phyloP scores from a whole-genome alignment of 139 green algal species.

The Chlorella sp. region DNA sequence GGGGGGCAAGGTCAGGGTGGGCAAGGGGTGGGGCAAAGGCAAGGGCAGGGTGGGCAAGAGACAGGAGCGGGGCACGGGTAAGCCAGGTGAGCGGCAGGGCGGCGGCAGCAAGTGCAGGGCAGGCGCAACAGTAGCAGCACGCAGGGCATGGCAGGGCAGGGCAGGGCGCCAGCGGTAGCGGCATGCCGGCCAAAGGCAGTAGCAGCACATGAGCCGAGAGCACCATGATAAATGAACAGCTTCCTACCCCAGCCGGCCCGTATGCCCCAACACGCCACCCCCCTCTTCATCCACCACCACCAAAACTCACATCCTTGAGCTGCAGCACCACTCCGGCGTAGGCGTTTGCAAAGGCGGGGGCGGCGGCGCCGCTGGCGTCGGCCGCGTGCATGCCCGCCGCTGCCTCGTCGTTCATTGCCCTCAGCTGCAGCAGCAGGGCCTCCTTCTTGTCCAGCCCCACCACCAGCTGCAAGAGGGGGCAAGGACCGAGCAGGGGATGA shows the following conservation, averaged over 20 bases:
- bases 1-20: neutral
- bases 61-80: neutral
- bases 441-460: conserved; percentile 72
- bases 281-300: too few species aligned
- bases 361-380: neutral
- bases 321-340: conserved; percentile 68
- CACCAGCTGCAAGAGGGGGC: conserved; percentile 35
- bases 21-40: neutral
- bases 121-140: neutral
- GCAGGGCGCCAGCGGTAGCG: too few species aligned
- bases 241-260: neutral
- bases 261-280: neutral
- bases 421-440: conserved; percentile 65
- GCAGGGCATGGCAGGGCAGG: neutral
- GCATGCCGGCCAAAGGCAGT: too few species aligned
- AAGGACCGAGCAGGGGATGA: too few species aligned
- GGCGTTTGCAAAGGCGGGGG: conserved; percentile 50
- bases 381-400: conserved; percentile 56
- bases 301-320: conserved; percentile 31
- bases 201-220: neutral
- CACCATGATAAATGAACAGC: neutral
- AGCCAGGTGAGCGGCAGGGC: neutral
- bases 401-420: conserved; percentile 72
- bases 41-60: neutral
- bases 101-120: neutral